phyloP scores from a whole-genome alignment of 164 flowering plant species.

The Dillenia suffruticosa region DNA sequence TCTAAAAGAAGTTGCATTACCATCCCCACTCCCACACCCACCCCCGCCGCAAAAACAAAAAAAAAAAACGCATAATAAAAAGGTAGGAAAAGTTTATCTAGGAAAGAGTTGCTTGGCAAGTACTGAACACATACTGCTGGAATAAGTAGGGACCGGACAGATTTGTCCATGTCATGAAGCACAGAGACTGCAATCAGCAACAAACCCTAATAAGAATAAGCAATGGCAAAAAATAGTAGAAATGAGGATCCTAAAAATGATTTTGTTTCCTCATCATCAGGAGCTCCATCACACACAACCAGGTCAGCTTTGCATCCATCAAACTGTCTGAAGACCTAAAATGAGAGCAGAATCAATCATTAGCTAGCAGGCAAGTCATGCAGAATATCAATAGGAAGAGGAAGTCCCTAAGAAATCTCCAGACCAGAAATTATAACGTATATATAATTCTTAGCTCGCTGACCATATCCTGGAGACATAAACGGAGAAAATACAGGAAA shows the following conservation, averaged over 20 bases:
- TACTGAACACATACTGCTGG: conserved; percentile 57
- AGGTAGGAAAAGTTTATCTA: no score
- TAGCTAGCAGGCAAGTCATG: neutral
- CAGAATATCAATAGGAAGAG: no score
- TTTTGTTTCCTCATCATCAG: conserved; percentile 66
- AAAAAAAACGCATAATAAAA: no score
- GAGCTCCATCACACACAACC: conserved; percentile 99
- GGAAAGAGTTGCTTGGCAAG: no score
- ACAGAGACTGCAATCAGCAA: conserved; percentile 71
- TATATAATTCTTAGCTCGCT: no score
- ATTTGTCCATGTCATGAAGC: conserved; percentile 99
- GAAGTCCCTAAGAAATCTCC: no score
- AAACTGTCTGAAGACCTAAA: conserved; percentile 91
- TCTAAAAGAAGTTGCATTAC: no score
- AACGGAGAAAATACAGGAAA: no score
- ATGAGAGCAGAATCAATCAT: conserved; percentile 8
- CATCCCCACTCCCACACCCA: no score
- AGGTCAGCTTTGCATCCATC: conserved; percentile 98
- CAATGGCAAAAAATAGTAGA: neutral
- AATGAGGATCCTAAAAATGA: neutral
- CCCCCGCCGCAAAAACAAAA: no score
- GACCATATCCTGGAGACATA: no score
- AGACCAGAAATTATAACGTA: no score
- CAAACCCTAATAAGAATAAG: neutral
- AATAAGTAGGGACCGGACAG: conserved; percentile 93